Evolutionary conservation across 306 rosid genomes (phyloP).

Genomic region (Citrullus mucosospermus): DNA sequence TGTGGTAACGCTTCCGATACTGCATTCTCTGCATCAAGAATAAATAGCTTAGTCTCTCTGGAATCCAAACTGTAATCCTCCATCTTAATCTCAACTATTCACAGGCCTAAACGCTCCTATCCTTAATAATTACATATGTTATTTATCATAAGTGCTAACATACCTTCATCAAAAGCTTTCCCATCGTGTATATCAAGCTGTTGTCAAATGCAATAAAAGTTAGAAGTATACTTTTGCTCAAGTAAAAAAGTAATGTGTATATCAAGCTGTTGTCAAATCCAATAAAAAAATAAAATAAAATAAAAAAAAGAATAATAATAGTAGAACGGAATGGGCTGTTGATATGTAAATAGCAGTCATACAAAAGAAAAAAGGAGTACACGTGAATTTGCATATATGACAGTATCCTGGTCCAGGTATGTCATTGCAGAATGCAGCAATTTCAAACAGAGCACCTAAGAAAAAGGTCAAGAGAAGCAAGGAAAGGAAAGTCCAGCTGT

Average conservation of each 20-base stretch:
- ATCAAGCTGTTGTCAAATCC: background rate
- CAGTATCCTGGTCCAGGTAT: background rate
- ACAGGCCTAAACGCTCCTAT: background rate
- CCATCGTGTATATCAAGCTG: conserved; percentile 90
- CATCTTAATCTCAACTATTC: background rate
- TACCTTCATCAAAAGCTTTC: conserved; percentile 70
- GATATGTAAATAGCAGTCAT: background rate
- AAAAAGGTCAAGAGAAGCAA: background rate
- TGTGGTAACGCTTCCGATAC: conserved; percentile 25
- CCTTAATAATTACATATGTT: background rate
- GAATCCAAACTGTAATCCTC: background rate
- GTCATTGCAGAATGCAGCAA: background rate
- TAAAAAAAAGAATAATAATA: too few relatives aligned
- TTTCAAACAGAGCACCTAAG: background rate
- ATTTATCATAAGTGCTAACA: conserved; percentile 1
- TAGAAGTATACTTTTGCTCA: conserved; percentile 8
- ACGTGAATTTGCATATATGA: background rate
- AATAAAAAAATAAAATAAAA: background rate
- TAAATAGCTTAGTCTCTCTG: background rate
- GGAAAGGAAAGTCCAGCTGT: background rate
- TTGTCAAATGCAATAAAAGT: background rate
- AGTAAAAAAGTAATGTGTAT: background rate
- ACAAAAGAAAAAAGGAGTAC: background rate
- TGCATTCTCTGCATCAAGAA: conserved; percentile 31
- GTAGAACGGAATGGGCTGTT: background rate